Base-by-base conservation (phyloP, 1,284 basidiomycete genomes). In the Chondrostereum purpureum region DNA sequence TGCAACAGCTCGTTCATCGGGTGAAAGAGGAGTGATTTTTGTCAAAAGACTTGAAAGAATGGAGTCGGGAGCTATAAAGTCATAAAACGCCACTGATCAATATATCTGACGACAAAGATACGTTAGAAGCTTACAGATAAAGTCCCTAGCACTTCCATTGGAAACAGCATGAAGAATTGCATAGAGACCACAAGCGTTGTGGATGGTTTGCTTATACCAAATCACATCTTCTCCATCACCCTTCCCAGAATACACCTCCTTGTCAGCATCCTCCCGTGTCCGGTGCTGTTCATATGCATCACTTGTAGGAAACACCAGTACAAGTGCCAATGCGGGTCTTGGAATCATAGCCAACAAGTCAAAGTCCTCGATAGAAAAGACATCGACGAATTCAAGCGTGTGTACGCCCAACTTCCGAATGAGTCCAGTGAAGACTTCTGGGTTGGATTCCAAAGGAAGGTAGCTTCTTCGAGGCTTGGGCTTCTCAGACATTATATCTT, bases 331-430 rank as follows among this genome's bases (percentile, higher is more conserved):
- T 0, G 68, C 67, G 0, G 70, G 70, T 12, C 64, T 57, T 1
- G 68, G 63, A 18, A 72, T 58, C 49, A 73, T 60, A 8, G 60
- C 57, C 4, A 75, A 60, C 16, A 73, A 54, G 40, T 70, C 70
- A 2, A 55, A 54, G n/a, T 65, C 58, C 40, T 72, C 68, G 31
- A 73, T 53, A 13, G 69, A 71, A 49, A 62, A 64, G 24, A 75
- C 65, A 54, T 75, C 73, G 45, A 66, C 59, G 56, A 72, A 74
- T 14, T 63, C 53, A 48, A 67, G 66, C 5, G 55, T 46, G 1
- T 58, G 55, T 43, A 63, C 58, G 4, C 65, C 67, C 10, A 68
- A 48, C 3, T 58, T 54, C 19, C 52, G 56, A 11, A 59, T 55
- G 23, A 66, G 53, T 16, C 57, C 46, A n/a, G 62, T 64, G 56